Conservation (phyloP, 495 filamentous ascomycete species). For the Penicillium arizonense region DNA sequence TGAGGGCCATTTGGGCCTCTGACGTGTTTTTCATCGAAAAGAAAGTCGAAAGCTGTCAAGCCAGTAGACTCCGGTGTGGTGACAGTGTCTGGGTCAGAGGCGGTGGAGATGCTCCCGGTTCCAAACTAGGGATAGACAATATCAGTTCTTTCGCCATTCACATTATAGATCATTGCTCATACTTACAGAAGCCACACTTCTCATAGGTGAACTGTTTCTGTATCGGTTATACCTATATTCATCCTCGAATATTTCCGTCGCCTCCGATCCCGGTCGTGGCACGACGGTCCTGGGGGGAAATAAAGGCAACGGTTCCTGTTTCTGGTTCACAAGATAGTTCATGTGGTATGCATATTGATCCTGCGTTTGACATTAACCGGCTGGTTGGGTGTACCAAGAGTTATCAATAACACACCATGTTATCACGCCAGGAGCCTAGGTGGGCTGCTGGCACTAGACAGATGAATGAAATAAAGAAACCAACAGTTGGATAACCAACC, state of each 20-base stretch:
- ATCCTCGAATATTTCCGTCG: constrained; percentile 71
- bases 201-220: background rate
- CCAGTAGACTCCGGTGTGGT: constrained; percentile 15
- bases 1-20: constrained; percentile 70
- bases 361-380: background rate
- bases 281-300: background rate
- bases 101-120: constrained; percentile 12
- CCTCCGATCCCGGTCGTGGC: constrained; percentile 44
- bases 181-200: constrained; percentile 1
- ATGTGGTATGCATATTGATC: constrained; percentile 5
- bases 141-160: no score
- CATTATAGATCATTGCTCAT: no score
- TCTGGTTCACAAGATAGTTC: constrained; percentile 3
- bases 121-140: constrained; percentile 9
- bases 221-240: constrained; percentile 31
- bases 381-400: background rate
- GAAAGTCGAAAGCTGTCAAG: constrained; percentile 42
- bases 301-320: constrained; percentile 6
- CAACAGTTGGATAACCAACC: background rate
- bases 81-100: constrained; percentile 13
- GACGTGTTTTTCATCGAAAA: constrained; percentile 28
- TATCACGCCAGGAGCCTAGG: constrained; percentile 2
- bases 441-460: background rate
- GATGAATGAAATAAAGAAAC: background rate
- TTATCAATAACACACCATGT: constrained; percentile 2